A percentile compares a stretch with the other conserved stretches of the same genome.
phyloP scores from a whole-genome alignment of 768 basidiomycete genomes.

The Baorangia bicolor region DNA sequence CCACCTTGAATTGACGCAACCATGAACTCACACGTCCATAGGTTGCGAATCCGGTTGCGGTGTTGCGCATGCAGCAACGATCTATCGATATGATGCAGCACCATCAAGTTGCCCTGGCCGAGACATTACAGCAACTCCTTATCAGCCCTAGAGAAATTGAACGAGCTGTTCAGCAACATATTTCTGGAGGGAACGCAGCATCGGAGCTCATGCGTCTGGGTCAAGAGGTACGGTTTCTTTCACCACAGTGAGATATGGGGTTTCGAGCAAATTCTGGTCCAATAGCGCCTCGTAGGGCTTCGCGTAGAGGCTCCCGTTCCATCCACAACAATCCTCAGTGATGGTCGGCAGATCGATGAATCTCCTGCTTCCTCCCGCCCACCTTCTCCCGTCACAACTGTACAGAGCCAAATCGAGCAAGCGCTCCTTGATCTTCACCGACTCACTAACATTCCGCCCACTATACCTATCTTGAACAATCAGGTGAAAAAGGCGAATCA shows the following conservation, averaged over 20 bases:
- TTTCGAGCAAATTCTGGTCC: neutral
- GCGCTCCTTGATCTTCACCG: conserved; percentile 48
- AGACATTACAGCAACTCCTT: conserved; percentile 41
- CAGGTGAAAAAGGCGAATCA: conserved; percentile 43
- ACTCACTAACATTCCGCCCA: conserved; percentile 52
- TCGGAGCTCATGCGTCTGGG: conserved; percentile 51
- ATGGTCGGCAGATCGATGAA: conserved; percentile 19
- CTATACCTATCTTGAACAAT: conserved; percentile 50
- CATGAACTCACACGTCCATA: conserved; percentile 5
- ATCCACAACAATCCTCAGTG: conserved; percentile 18
- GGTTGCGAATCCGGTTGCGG: conserved; percentile 22
- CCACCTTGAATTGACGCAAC: neutral
- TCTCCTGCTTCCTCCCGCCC: conserved; percentile 23
- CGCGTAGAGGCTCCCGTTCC: neutral
- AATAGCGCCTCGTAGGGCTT: conserved; percentile 26
- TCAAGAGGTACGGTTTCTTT: conserved; percentile 40
- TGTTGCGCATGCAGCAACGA: conserved; percentile 31
- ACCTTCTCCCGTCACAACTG: conserved; percentile 24
- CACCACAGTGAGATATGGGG: neutral
- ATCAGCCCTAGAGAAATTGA: conserved; percentile 38
- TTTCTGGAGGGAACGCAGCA: conserved; percentile 41
- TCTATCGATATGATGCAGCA: conserved; percentile 26
- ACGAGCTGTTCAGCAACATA: conserved; percentile 39
- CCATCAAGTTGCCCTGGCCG: conserved; percentile 35
- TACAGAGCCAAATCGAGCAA: conserved; percentile 41